A percentile compares a stretch with the other conserved stretches of the same genome.
These are phyloP conservation scores for Coleophoma eucalyptorum DNA, from an alignment of 2,329 filamentous ascomycete genomes.

Conservation along the genomic window DNA sequence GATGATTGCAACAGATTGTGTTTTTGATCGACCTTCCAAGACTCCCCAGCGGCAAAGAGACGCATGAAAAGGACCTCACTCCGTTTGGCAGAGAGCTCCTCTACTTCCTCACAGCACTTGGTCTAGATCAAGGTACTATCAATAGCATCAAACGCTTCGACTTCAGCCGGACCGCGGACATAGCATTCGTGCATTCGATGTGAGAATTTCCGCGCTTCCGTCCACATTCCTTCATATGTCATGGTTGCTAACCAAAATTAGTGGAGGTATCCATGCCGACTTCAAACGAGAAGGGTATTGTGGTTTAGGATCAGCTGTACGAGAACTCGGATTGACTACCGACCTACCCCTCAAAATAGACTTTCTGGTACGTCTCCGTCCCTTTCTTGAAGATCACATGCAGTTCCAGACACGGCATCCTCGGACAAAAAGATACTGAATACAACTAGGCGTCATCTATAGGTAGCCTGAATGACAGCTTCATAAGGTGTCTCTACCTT, in stretches of 20 bases:
- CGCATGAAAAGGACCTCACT: conserved; percentile 28
- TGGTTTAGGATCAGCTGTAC: conserved; percentile 67
- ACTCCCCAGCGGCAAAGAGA: conserved; percentile 18
- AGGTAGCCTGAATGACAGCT: conserved; percentile 66
- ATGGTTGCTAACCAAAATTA: conserved; percentile 20
- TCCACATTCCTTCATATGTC: too few species aligned
- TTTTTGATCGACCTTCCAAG: conserved; percentile 91
- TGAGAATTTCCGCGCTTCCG: conserved; percentile 35
- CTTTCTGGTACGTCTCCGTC: conserved; percentile 55
- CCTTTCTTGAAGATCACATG: background rate
- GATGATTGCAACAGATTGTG: conserved; percentile 49
- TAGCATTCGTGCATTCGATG: conserved; percentile 86
- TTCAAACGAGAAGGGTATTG: conserved; percentile 64
- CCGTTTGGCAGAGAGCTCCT: conserved; percentile 67
- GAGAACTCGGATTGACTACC: conserved; percentile 56
- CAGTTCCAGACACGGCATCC: too few species aligned
- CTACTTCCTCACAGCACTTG: conserved; percentile 66
- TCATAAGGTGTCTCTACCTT: conserved; percentile 57
- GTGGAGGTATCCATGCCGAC: conserved; percentile 51
- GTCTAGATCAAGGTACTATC: conserved; percentile 60
- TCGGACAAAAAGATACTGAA: too few species aligned
- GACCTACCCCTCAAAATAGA: conserved; percentile 61
- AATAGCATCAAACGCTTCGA: conserved; percentile 74
- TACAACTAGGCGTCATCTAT: conserved; percentile 65
- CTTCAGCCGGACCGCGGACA: conserved; percentile 65